Percentiles rank a stretch among this genome's conserved stretches.
These are phyloP conservation scores for Micractinium sp. DNA, from an alignment of 139 green algal species.

Conservation along the genomic window DNA sequence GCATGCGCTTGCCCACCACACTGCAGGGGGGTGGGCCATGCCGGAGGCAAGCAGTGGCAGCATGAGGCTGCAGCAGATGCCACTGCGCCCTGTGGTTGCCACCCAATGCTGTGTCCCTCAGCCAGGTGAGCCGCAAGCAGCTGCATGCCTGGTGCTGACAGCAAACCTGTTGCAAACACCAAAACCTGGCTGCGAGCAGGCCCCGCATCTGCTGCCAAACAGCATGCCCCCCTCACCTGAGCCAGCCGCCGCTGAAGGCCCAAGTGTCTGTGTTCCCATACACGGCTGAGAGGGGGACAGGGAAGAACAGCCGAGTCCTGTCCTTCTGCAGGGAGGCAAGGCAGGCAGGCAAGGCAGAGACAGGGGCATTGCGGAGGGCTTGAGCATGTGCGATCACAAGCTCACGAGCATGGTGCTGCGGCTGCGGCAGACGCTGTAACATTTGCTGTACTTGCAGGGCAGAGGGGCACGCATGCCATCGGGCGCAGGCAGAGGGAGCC, in stretches of 20 bases:
- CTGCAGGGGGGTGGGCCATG: not conserved
- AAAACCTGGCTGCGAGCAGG: not conserved
- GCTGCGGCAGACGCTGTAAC: not conserved
- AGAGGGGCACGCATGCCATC: not conserved
- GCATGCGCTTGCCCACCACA: constrained; percentile 3
- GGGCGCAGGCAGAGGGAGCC: no score
- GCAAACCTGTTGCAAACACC: no score
- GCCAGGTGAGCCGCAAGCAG: no score
- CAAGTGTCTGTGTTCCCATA: constrained; percentile 10
- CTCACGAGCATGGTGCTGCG: no score
- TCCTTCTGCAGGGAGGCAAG: not conserved
- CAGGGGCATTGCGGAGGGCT: not conserved
- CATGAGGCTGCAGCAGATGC: no score
- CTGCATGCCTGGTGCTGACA: no score
- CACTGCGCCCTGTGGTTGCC: no score
- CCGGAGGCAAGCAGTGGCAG: not conserved
- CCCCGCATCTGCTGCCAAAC: not conserved
- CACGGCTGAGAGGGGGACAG: not conserved
- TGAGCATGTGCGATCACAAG: no score
- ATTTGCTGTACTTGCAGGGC: not conserved
- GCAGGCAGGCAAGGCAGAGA: not conserved
- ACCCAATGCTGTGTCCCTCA: no score
- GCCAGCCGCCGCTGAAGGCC: constrained; percentile 20
- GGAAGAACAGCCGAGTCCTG: constrained; percentile 6
- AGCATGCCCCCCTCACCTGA: not conserved